Percentiles rank a stretch among this genome's conserved stretches.
phyloP scores from a whole-genome alignment of 2,329 filamentous ascomycete genomes.

The Thelonectria olida region DNA sequence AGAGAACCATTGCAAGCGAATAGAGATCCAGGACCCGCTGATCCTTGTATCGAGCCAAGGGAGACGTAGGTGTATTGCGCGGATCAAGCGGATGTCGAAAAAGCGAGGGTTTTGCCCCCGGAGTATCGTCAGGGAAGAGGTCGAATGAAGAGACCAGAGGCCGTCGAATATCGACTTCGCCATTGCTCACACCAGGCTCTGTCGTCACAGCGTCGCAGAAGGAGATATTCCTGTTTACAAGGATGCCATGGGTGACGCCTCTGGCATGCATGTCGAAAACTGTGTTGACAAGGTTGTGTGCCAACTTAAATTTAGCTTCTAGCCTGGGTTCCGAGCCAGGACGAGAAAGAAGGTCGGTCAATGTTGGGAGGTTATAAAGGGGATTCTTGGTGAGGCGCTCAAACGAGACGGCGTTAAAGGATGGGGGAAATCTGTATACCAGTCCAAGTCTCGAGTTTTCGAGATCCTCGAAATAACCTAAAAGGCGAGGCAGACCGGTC shows the following conservation, averaged over 20 bases:
- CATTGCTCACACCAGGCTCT: conserved; percentile 51
- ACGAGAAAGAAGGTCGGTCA: conserved; percentile 62
- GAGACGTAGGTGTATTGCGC: conserved; percentile 58
- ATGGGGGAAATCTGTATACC: conserved; percentile 76
- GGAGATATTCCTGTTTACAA: conserved; percentile 73
- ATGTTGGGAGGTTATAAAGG: conserved; percentile 60
- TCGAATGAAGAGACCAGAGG: conserved; percentile 80
- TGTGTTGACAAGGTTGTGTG: conserved; percentile 76
- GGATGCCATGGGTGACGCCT: conserved; percentile 75
- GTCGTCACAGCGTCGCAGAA: conserved; percentile 64
- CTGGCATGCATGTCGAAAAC: conserved; percentile 78
- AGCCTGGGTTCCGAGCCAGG: conserved; percentile 70
- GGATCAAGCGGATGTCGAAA: conserved; percentile 73
- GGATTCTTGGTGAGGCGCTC: conserved; percentile 61
- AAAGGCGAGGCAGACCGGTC: conserved; percentile 68
- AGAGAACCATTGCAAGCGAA: conserved; percentile 75
- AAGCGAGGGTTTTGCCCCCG: conserved; percentile 36
- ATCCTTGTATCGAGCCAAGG: conserved; percentile 59
- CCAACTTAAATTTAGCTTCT: conserved; percentile 80
- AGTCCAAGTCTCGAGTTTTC: conserved; percentile 75
- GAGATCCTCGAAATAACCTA: conserved; percentile 80
- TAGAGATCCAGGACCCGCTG: conserved; percentile 74
- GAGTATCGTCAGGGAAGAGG: conserved; percentile 61
- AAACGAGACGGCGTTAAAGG: conserved; percentile 67
- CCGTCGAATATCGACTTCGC: conserved; percentile 69